Evolutionary conservation across 2,329 filamentous ascomycete species (phyloP), one percentile per base, ranked within the genome.

Genomic region (Epichloe scottii): DNA sequence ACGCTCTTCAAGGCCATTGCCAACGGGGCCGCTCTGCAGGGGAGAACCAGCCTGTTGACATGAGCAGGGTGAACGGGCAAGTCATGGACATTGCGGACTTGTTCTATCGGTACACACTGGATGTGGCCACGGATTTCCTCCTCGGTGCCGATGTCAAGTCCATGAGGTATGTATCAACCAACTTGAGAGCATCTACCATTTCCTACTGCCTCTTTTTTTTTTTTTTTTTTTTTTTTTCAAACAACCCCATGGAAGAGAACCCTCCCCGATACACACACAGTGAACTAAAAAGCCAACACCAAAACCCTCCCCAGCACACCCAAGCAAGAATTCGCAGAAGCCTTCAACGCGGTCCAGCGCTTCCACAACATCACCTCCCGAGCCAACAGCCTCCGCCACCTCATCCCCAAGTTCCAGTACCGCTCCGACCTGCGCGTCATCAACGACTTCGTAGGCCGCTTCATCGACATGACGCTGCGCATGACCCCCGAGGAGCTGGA

Each of bases 121-220:
- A 95, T 66, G 83, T 87, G 7, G 82, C 87, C 2, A 95, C 89
- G 0, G 86, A 94, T 59, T 95, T 95, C 63, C 70, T 96, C 30
- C 78, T 95, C 2, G 90, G 90, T 3, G 74, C 82, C 54, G 85
- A 85, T 55, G 84, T 90, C 19, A 79, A 78, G 60, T 78, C 75
- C 33, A 66, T 81, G n/a, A 73, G 71, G 75, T 78, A 60, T 61
- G 58, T 14, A 46, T 17, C 7, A 23, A 35, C 19, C 4, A 21
- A 3, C 54, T 59, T 53, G 26, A 30, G 26, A 30, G 8, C 26
- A 33, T 30, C 14, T 33, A 30, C 23, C 21, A 19, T 10, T 12
- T 1, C 3, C 8, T 30, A 30, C 26, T 30, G 11, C 21, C 23
- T 30, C 14, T n/a, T n/a, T n/a, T n/a, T n/a, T n/a, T n/a, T n/a